phyloP scores from a whole-genome alignment of 345 rosid genomes.

The Rhizophora mangle region DNA sequence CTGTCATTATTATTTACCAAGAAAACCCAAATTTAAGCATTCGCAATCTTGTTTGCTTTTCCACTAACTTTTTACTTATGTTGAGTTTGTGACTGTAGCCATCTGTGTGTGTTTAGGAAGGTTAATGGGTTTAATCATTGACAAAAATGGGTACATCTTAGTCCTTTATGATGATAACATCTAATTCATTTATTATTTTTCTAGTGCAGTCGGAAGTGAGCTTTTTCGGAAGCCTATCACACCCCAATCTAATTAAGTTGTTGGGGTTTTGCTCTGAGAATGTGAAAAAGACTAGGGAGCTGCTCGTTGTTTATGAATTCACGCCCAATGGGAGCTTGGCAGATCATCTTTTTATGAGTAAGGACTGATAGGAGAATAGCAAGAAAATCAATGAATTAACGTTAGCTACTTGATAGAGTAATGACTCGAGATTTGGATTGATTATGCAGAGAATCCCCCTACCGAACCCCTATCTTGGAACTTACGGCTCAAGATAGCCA shows the following conservation, averaged over 20 bases:
- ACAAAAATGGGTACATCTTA: too few relatives aligned
- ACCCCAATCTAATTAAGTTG: conserved; percentile 70
- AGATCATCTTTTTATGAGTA: conserved; percentile 75
- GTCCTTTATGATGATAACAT: not conserved
- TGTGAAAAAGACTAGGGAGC: conserved; percentile 32
- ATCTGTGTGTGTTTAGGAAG: too few relatives aligned
- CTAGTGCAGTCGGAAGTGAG: conserved; percentile 68
- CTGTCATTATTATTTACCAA: too few relatives aligned
- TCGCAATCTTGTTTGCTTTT: not conserved
- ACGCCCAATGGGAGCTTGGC: conserved; percentile 77
- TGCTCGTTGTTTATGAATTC: conserved; percentile 75
- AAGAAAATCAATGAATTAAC: not conserved
- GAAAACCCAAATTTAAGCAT: too few relatives aligned
- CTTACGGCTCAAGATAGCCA: conserved; percentile 57
- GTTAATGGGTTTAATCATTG: too few relatives aligned
- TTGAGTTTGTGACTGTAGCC: too few relatives aligned
- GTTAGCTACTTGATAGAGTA: not conserved
- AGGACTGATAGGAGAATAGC: conserved; percentile 22
- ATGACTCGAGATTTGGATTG: conserved; percentile 7
- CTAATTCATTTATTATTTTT: not conserved
- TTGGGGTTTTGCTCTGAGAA: conserved; percentile 81
- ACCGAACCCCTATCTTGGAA: conserved; percentile 79
- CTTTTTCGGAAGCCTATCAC: conserved; percentile 72
- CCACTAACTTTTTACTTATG: too few relatives aligned
- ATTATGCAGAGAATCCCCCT: conserved; percentile 39